A percentile compares a stretch with the other conserved stretches of the same genome.
Conservation (phyloP, 495 filamentous ascomycete genomes). For the Clavariopsis aquatica region DNA sequence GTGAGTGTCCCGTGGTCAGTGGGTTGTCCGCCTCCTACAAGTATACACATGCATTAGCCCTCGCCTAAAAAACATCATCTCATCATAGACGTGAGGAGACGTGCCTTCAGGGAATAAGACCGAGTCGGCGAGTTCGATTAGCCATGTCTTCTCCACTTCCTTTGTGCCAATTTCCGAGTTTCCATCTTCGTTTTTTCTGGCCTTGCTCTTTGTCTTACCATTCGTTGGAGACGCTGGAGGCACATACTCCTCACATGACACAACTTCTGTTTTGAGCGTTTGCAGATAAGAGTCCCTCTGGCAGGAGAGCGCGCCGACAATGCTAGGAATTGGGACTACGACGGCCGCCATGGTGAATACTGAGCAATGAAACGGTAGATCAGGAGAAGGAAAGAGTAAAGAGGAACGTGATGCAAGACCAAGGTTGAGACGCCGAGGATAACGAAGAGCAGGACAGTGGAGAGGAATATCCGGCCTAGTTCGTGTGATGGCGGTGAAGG, state of each 20-base stretch:
- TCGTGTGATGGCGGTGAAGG: no score
- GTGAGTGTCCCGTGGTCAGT: slow-evolving; percentile 30
- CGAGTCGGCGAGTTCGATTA: slow-evolving; percentile 27
- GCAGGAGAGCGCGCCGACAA: slow-evolving; percentile 27
- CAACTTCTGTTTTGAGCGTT: slow-evolving; percentile 23
- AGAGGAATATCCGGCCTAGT: neutral
- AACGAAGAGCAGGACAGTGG: no score
- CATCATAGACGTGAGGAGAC: neutral
- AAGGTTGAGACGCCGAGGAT: no score
- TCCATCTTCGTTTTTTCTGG: neutral
- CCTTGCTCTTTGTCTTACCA: slow-evolving; percentile 1
- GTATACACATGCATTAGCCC: neutral
- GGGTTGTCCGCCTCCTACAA: slow-evolving; percentile 14
- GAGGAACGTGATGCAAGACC: no score
- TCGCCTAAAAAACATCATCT: no score
- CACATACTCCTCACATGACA: slow-evolving; percentile 26
- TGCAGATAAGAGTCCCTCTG: slow-evolving; percentile 33
- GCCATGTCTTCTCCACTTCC: slow-evolving; percentile 6
- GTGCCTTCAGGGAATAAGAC: slow-evolving; percentile 29
- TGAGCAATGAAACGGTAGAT: neutral
- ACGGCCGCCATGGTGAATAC: neutral
- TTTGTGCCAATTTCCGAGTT: neutral
- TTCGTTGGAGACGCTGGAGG: slow-evolving; percentile 5
- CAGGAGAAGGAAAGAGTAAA: no score
- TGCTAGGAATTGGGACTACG: slow-evolving; percentile 5